These are phyloP conservation scores for Lactarius quietus DNA, from an alignment of 768 basidiomycete genomes.

Conservation along the genomic window DNA sequence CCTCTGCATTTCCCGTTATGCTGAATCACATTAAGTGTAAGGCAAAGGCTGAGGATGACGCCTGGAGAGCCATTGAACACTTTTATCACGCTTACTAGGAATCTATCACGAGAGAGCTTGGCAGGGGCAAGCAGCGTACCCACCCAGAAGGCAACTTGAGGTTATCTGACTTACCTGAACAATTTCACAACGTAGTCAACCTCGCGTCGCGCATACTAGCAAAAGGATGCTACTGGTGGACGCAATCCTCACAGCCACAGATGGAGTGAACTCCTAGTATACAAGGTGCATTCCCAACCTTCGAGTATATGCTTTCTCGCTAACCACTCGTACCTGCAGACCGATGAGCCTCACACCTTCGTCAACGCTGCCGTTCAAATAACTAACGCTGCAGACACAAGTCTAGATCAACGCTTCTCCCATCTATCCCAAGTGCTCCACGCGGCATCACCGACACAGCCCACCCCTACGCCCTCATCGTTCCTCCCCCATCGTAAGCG, in stretches of 20 bases:
- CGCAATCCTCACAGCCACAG: slow-evolving; percentile 39
- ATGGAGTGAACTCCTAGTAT: slow-evolving; percentile 48
- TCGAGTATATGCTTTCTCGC: not conserved
- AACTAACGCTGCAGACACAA: slow-evolving; percentile 49
- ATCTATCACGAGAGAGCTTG: slow-evolving; percentile 46
- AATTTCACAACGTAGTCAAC: slow-evolving; percentile 36
- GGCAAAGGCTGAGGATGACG: slow-evolving; percentile 59
- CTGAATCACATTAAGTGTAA: slow-evolving; percentile 33
- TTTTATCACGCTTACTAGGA: slow-evolving; percentile 56
- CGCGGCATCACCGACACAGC: slow-evolving; percentile 24
- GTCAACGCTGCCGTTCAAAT: slow-evolving; percentile 51
- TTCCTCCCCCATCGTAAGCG: slow-evolving; percentile 48
- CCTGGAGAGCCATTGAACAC: slow-evolving; percentile 60
- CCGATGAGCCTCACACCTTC: slow-evolving; percentile 53
- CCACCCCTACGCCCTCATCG: slow-evolving; percentile 35
- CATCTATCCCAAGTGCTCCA: slow-evolving; percentile 49
- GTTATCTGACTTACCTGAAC: slow-evolving; percentile 41
- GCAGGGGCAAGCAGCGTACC: slow-evolving; percentile 60
- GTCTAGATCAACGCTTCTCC: slow-evolving; percentile 62
- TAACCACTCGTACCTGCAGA: slow-evolving; percentile 5
- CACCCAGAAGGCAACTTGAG: slow-evolving; percentile 40
- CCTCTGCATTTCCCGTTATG: too few relatives aligned
- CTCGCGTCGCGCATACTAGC: slow-evolving; percentile 38
- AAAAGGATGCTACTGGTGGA: slow-evolving; percentile 32
- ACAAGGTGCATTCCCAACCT: slow-evolving; percentile 33